Evolutionary conservation across 768 basidiomycete species (phyloP), one percentile per base, ranked within the genome.

Genomic region (Russula virescens): DNA sequence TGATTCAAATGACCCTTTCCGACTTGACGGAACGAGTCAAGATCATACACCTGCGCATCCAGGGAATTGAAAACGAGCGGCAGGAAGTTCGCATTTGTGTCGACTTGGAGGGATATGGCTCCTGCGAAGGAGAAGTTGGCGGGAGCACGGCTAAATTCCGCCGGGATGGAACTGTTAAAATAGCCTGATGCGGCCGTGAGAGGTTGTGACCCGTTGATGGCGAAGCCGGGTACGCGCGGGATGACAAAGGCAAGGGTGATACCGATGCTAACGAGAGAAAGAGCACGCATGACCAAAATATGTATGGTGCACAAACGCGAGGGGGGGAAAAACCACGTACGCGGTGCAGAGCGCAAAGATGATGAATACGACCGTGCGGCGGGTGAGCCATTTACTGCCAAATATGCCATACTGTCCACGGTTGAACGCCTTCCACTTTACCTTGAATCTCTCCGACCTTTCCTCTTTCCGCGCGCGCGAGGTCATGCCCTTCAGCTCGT

Each of bases 71-170:
- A 86, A 42, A 81, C 84, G 51, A 94, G 71, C 5, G 94, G 94
- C 14, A 96, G 77, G 70, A 83, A 89, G 69, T 89, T 94, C 68
- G 75, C 75, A 16, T 75, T 76, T 10, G 91, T 93, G 74, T 96
- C 83, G 53, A 91, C 79, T 74, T 91, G 81, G 13, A 98, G 76
- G 23, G 86, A 79, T 19, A 92, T 83, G 48, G 79, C 78, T 0
- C 86, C 91, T 3, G 89, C 83, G 79, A 98, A 98, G 40, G 88
- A 84, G 74, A 96, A 98, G 74, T 96, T 96, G 58, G 94, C 86
- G 0, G 93, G 94, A 1, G 78, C 73, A 61, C 90, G 84, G 40
- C 81, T 85, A 77, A 98, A 96, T 40, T 75, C 72, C 1, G 79
- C 79, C 2, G 83, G 80, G 49, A 90, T 75, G 7, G 81, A 79